phyloP scores from a whole-genome alignment of 2,329 filamentous ascomycete species.

The Fonsecaea nubica region DNA sequence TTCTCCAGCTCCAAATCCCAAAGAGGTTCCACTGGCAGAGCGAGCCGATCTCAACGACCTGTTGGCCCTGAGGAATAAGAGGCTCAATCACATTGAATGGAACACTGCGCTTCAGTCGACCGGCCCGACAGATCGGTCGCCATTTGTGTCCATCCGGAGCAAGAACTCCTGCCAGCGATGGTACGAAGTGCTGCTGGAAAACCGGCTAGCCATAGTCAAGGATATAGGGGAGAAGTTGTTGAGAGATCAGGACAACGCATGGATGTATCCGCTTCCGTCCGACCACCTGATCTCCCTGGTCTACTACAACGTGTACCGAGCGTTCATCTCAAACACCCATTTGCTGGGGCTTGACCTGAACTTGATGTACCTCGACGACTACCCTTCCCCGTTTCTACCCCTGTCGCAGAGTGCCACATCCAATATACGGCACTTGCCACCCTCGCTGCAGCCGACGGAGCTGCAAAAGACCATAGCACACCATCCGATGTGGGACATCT shows the following conservation, averaged over 20 bases:
- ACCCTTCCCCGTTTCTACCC: constrained; percentile 36
- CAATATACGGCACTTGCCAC: constrained; percentile 39
- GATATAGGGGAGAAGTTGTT: constrained; percentile 18
- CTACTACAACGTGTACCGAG: constrained; percentile 48
- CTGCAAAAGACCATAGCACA: constrained; percentile 49
- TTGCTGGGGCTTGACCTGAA: constrained; percentile 42
- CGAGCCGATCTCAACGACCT: constrained; percentile 24
- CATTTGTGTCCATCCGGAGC: constrained; percentile 31
- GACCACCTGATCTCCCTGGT: constrained; percentile 47
- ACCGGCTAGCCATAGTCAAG: constrained; percentile 20
- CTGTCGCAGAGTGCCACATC: constrained; percentile 30
- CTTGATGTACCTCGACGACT: constrained; percentile 37
- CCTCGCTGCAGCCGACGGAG: constrained; percentile 47
- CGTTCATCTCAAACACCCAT: constrained; percentile 42
- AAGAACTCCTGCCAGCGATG: constrained; percentile 25
- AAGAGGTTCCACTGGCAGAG: constrained; percentile 9
- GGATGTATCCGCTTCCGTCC: constrained; percentile 36
- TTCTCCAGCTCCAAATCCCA: constrained; percentile 3
- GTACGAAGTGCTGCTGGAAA: constrained; percentile 26
- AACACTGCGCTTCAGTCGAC: constrained; percentile 1
- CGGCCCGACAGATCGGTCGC: constrained; percentile 1
- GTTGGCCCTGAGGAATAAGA: constrained; percentile 6
- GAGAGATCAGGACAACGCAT: constrained; percentile 20
- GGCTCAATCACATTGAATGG: constrained; percentile 20
- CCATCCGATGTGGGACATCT: constrained; percentile 51